Evolutionary conservation across 108 stramenopile species (phyloP).

Genomic region (Seminavis robusta): DNA sequence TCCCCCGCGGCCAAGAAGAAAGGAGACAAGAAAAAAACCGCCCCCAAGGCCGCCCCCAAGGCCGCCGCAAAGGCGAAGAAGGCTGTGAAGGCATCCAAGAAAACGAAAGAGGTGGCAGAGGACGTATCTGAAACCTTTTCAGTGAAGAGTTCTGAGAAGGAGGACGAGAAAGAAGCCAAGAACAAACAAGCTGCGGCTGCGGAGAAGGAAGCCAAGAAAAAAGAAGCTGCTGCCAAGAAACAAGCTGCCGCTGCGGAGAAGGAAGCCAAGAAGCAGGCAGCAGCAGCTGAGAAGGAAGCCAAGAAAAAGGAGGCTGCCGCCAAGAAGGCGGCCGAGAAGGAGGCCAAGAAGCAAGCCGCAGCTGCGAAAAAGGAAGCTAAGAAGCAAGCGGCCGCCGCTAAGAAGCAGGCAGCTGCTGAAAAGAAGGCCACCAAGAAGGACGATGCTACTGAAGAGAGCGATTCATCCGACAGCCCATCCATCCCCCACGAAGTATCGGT

Average conservation of each 20-base stretch:
- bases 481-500: no score
- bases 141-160: background rate
- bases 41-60: slow-evolving; percentile 7
- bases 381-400: no score
- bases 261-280: slow-evolving; percentile 22
- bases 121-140: background rate
- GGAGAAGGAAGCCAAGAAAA: slow-evolving; percentile 22
- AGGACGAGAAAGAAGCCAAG: slow-evolving; percentile 17
- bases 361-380: no score
- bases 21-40: slow-evolving; percentile 8
- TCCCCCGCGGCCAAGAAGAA: slow-evolving; percentile 46
- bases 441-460: no score
- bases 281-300: slow-evolving; percentile 6
- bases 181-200: slow-evolving; percentile 16
- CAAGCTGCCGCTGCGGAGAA: slow-evolving; percentile 13
- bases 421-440: no score
- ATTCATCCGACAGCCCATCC: no score
- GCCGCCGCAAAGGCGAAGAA: background rate
- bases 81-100: background rate
- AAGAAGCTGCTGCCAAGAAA: slow-evolving; percentile 14
- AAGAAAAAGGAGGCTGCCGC: slow-evolving; percentile 19
- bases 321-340: slow-evolving; percentile 22
- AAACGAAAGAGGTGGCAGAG: background rate
- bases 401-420: no score
- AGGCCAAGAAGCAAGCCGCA: no score